Base-by-base conservation (phyloP, 345 rosid genomes). In the Luvunga scandens region DNA sequence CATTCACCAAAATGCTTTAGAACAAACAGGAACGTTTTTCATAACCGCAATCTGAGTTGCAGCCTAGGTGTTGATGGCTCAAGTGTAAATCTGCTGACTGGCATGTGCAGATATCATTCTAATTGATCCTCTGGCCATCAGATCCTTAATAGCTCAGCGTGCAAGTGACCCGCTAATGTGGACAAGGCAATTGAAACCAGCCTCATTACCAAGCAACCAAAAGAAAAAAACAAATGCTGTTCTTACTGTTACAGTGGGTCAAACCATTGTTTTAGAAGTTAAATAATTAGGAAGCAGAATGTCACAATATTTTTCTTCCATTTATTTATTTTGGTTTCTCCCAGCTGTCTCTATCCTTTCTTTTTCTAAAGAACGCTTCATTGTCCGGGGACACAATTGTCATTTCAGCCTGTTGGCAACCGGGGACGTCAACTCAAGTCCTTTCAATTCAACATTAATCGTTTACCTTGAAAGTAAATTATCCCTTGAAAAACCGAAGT, bases 21-120 rank as follows among this genome's bases (percentile, higher is more conserved):
- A 75, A 69, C 34, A 24, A 8, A 25, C 7, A 0, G 24, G 6
- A 10, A 38, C 42, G 25, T 25, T 45, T 74, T 63, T 69, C 21
- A 13, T 25, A 7, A 9, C 39, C 8, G 33, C 61, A 2, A 71
- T 42, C 4, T 31, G 66, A 21, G 16, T 45, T 33, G 34, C 36
- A n/a, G 22, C 31, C 71, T 84, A 89, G 60, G 93, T 84, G 87
- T 92, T 88, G 79, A 93, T 90, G 16, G 92, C 94, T 80, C 93
- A 88, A 6, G 97, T 90, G 87, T 88, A 90, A 77, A 92, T 90
- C 84, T 90, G 88, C 88, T 90, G 94, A 86, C 94, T 90, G 60
- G 94, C 78, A 72, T 90, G 90, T 7, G 91, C 78, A 27, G 90
- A 81, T 0, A 92, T 85, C 92, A 89, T 92, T 85, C 97, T 87